Base-by-base conservation (phyloP, 2,329 filamentous ascomycete species). In the Lachnellula arida region DNA sequence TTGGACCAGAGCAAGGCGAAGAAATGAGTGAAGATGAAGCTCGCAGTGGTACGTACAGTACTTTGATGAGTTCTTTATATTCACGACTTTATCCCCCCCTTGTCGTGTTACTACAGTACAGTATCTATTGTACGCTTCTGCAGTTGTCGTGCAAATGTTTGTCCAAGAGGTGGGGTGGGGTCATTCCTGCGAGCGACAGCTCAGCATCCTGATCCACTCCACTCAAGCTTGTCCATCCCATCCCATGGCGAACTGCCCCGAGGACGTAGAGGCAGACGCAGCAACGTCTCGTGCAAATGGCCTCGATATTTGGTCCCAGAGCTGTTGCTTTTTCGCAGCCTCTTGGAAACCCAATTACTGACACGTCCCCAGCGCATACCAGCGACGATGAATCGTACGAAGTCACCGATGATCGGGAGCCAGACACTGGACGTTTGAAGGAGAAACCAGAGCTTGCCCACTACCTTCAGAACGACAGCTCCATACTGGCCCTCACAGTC, bases 401-500 rank as follows among this genome's bases (percentile, higher is more conserved):
- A 49, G 34, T 54, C 49, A 51, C 55, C 15, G 58, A 60, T 23
- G 49, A 49, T n/a, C 49, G 51, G 12, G 54, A 51, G 9, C 46
- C 32, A 14, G 52, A 57, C 12, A 15, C 37, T 11, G 17, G 22
- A 11, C 51, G 32, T 37, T 34, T 53, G 39, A 64, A 67, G 23
- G 63, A 66, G 28, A 56, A 46, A 5, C 89, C 89, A n/a, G 80
- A 83, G 53, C 79, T 91, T 46, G 76, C 86, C 56, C 90, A 95
- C 70, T 85, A 85, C 63, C 81, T 95, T 60, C 81, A 85, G 68
- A 88, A 93, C 69, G 81, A 85, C 67, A 89, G 85, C 71, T 91
- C 88, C 2, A 88, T 95, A 48, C 84, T 99, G 50, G 85, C 91
- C 8, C 81, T 99, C 54, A 89, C 86, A 4, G 84, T 96, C 23